Evolutionary conservation across 148 eudicot species (phyloP).

Genomic region (Rhododendron vialii): DNA sequence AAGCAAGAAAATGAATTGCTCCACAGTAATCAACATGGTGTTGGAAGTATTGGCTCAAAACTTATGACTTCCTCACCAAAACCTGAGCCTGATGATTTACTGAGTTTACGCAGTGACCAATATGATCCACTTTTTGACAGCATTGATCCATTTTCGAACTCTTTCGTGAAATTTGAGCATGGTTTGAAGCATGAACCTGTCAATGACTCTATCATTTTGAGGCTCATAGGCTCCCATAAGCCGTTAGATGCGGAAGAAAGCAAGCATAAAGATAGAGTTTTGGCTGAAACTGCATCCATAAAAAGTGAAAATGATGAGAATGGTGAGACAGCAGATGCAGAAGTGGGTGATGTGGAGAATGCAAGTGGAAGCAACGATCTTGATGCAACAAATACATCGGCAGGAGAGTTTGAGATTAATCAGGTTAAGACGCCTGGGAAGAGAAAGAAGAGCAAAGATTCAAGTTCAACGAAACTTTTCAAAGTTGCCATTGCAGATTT

Average conservation of each 20-base stretch:
- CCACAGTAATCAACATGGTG: constrained; percentile 30
- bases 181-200: constrained; percentile 41
- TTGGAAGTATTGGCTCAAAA: constrained; percentile 27
- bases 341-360: constrained; percentile 69
- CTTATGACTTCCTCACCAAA: constrained; percentile 30
- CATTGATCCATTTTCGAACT: constrained; percentile 73
- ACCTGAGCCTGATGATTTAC: constrained; percentile 35
- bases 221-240: constrained; percentile 37
- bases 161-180: constrained; percentile 34
- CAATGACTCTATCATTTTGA: constrained; percentile 10
- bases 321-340: constrained; percentile 95
- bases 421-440: constrained; percentile 57
- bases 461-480: constrained; percentile 83
- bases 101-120: constrained; percentile 53
- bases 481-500: constrained; percentile 74
- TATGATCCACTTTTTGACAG: constrained; percentile 95
- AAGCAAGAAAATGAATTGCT: constrained; percentile 13
- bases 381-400: constrained; percentile 38
- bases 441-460: constrained; percentile 66
- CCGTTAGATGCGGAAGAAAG: constrained; percentile 47
- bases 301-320: constrained; percentile 75
- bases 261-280: constrained; percentile 46
- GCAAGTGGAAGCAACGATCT: constrained; percentile 52
- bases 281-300: constrained; percentile 30
- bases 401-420: constrained; percentile 71